A percentile compares a stretch with the other conserved stretches of the same genome.
These are phyloP conservation scores for Hanseniaspora singularis DNA, from an alignment of 805 yeast genomes.

Conservation along the genomic window DNA sequence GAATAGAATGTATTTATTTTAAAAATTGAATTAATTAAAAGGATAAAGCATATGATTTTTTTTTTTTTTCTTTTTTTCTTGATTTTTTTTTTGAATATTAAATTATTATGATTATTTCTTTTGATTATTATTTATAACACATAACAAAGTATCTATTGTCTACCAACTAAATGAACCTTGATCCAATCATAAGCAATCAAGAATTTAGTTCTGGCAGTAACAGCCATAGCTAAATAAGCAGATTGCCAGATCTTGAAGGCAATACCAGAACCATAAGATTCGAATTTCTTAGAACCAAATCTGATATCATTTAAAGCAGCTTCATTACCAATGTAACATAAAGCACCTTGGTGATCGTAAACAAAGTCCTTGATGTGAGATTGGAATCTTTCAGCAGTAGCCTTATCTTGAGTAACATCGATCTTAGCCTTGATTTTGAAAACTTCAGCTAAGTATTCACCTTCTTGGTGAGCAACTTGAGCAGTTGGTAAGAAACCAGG, in stretches of 20 bases:
- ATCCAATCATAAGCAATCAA: slow-evolving; percentile 82
- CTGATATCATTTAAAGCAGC: slow-evolving; percentile 81
- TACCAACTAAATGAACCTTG: slow-evolving; percentile 77
- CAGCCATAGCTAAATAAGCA: slow-evolving; percentile 85
- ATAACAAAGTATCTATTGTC: slow-evolving; percentile 56
- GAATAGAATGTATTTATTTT: too few relatives aligned
- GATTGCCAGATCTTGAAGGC: slow-evolving; percentile 92
- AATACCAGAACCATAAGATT: slow-evolving; percentile 63
- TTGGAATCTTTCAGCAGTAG: slow-evolving; percentile 35
- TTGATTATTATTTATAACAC: too few relatives aligned
- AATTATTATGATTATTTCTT: too few relatives aligned
- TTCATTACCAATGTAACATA: slow-evolving; percentile 89
- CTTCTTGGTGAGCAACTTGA: slow-evolving; percentile 94
- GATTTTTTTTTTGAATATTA: too few relatives aligned
- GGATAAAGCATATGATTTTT: too few relatives aligned
- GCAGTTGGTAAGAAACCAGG: slow-evolving; percentile 92
- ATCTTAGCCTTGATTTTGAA: slow-evolving; percentile 54
- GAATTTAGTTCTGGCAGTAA: slow-evolving; percentile 77
- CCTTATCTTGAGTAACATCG: slow-evolving; percentile 35
- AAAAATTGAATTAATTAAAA: too few relatives aligned
- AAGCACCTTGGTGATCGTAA: slow-evolving; percentile 81
- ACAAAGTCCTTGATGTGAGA: slow-evolving; percentile 48
- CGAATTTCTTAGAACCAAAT: slow-evolving; percentile 44
- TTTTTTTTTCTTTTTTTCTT: too few relatives aligned
- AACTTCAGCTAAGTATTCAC: slow-evolving; percentile 62